Evolutionary conservation across 768 basidiomycete genomes (phyloP).

Genomic region (Lentinula sp.): DNA sequence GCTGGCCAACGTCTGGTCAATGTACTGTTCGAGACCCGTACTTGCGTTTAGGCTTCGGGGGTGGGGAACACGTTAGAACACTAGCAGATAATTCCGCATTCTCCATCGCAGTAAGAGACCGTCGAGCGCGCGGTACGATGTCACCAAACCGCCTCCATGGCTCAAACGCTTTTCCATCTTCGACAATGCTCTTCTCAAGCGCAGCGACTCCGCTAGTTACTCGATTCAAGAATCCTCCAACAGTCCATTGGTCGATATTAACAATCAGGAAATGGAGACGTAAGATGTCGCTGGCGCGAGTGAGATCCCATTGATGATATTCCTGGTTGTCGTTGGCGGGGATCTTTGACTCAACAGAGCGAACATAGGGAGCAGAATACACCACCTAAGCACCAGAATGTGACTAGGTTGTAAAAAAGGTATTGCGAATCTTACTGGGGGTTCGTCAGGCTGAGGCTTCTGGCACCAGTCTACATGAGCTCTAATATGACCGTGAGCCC

Average conservation of each 20-base stretch:
- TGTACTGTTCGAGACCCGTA: constrained; percentile 4
- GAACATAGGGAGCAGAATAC: constrained; percentile 43
- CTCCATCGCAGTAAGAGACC: constrained; percentile 22
- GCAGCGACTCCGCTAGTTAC: constrained; percentile 32
- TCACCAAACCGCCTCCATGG: constrained; percentile 47
- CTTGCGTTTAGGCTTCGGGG: constrained; percentile 10
- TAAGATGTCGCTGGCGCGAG: constrained; percentile 37
- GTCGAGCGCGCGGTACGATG: constrained; percentile 8
- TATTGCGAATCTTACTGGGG: constrained; percentile 23
- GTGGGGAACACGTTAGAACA: constrained; percentile 8
- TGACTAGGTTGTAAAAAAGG: not conserved
- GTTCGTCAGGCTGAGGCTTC: constrained; percentile 20
- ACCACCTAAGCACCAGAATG: constrained; percentile 27
- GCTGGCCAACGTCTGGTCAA: not conserved
- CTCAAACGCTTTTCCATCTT: constrained; percentile 25
- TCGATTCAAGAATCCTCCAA: constrained; percentile 31
- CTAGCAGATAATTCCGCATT: constrained; percentile 19
- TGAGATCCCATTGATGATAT: constrained; percentile 47
- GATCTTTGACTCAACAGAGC: not conserved
- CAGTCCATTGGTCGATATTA: constrained; percentile 51
- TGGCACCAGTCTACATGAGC: constrained; percentile 54
- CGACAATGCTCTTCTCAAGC: constrained; percentile 27
- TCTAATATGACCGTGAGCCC: constrained; percentile 44
- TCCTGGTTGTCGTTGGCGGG: constrained; percentile 10
- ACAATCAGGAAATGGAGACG: constrained; percentile 44